Conservation (phyloP, 140 eudicot genomes). For the Anethum foeniculum region DNA sequence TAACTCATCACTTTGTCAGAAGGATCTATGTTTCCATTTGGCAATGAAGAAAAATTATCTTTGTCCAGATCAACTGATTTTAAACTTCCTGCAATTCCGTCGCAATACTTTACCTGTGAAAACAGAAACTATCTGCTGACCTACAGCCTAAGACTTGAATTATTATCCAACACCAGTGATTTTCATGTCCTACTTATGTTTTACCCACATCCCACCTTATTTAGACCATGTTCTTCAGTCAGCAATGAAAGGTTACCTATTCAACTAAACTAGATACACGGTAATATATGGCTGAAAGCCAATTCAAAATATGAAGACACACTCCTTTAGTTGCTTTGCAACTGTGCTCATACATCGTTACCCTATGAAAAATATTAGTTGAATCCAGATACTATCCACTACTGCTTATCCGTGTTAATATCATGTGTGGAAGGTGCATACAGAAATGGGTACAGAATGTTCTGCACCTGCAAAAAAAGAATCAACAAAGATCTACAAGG, state of each 20-base stretch:
- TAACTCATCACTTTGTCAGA: neutral
- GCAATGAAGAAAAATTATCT: slow-evolving; percentile 18
- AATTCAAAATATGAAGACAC: too few species aligned
- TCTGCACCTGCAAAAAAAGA: neutral
- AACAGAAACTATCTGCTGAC: slow-evolving; percentile 4
- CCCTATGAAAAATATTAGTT: too few species aligned
- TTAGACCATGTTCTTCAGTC: too few species aligned
- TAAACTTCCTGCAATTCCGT: slow-evolving; percentile 42
- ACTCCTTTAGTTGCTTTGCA: too few species aligned
- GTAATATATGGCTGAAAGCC: too few species aligned
- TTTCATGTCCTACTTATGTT: neutral
- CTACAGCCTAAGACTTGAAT: neutral
- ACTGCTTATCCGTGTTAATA: too few species aligned
- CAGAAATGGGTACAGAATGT: neutral
- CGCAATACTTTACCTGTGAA: slow-evolving; percentile 56
- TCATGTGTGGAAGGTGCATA: too few species aligned
- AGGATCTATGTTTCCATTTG: slow-evolving; percentile 22
- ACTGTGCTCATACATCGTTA: too few species aligned
- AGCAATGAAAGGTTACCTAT: too few species aligned
- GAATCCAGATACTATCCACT: too few species aligned
- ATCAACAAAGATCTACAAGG: neutral
- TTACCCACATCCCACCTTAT: too few species aligned
- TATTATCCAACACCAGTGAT: neutral
- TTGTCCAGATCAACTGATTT: slow-evolving; percentile 17
- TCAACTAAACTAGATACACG: too few species aligned